phyloP scores from a whole-genome alignment of 2,329 filamentous ascomycete genomes.

The Aspergillus calidoustus region DNA sequence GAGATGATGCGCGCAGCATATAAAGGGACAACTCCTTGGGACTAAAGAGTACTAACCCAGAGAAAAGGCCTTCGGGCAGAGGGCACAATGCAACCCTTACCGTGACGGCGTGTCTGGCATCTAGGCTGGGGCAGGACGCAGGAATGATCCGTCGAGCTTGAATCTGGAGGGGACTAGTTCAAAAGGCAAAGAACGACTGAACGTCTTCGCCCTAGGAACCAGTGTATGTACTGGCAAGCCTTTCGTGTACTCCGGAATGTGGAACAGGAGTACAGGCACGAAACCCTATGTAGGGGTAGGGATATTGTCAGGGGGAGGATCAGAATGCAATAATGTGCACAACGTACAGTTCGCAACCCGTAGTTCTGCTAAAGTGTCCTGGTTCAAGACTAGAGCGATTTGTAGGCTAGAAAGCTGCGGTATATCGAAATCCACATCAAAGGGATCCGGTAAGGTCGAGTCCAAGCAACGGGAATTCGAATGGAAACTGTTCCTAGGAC shows the following conservation, averaged over 20 bases:
- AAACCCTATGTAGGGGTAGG: conserved; percentile 46
- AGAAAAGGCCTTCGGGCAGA: conserved; percentile 45
- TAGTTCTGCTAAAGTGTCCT: conserved; percentile 29
- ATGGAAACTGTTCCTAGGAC: conserved; percentile 26
- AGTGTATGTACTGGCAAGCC: conserved; percentile 35
- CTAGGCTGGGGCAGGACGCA: conserved; percentile 44
- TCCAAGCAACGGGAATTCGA: conserved; percentile 22
- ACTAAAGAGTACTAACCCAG: conserved; percentile 46
- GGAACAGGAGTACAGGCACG: conserved; percentile 40
- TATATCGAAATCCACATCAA: conserved; percentile 35
- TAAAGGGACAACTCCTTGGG: conserved; percentile 31
- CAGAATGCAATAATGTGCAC: conserved; percentile 34
- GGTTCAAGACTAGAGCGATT: conserved; percentile 31
- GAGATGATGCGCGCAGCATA: conserved; percentile 16
- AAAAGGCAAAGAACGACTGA: conserved; percentile 51
- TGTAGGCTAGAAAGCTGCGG: conserved; percentile 26
- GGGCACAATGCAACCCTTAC: conserved; percentile 49
- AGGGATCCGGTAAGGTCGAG: conserved; percentile 30
- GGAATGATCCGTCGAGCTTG: conserved; percentile 47
- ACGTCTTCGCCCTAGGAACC: conserved; percentile 51
- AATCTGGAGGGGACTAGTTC: conserved; percentile 42
- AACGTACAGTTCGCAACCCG: conserved; percentile 42
- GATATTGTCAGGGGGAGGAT: conserved; percentile 42
- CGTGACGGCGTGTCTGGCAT: conserved; percentile 50
- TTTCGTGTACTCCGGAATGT: conserved; percentile 45